phyloP scores from a whole-genome alignment of 1,284 basidiomycete genomes.

The Chiua sp. region DNA sequence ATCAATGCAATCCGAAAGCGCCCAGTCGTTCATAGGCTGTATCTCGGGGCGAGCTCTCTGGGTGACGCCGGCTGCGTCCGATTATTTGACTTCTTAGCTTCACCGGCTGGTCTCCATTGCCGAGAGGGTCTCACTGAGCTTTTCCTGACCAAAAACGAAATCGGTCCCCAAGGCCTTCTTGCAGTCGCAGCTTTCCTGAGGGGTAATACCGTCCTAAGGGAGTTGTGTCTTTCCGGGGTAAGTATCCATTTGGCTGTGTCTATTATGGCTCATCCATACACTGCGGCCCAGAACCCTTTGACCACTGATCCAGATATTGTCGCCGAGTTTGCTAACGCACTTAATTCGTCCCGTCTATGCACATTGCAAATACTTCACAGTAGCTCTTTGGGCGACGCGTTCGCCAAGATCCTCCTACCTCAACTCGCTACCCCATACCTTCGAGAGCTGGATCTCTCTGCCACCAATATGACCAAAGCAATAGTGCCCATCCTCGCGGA shows the following conservation, averaged over 20 bases:
- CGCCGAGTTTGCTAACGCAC: conserved; percentile 35
- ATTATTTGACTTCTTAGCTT: conserved; percentile 60
- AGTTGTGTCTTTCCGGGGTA: conserved; percentile 64
- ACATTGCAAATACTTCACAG: conserved; percentile 37
- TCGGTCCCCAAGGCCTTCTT: conserved; percentile 59
- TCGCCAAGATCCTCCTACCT: conserved; percentile 56
- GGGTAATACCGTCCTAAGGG: conserved; percentile 50
- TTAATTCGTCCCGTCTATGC: conserved; percentile 37
- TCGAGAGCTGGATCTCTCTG: conserved; percentile 60
- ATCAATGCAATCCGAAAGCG: conserved; percentile 35
- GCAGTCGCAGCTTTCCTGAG: conserved; percentile 58
- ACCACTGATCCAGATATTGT: conserved; percentile 29
- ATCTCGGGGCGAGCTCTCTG: conserved; percentile 34
- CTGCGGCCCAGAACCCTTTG: conserved; percentile 32
- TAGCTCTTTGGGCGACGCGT: conserved; percentile 46
- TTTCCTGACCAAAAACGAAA: conserved; percentile 59
- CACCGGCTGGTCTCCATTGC: conserved; percentile 50
- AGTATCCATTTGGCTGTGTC: conserved; percentile 41
- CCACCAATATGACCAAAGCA: conserved; percentile 52
- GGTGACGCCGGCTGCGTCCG: conserved; percentile 58
- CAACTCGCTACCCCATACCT: conserved; percentile 52
- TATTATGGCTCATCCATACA: conserved; percentile 6
- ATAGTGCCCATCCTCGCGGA: conserved; percentile 50
- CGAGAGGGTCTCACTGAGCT: conserved; percentile 53
- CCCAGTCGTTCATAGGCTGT: conserved; percentile 34